phyloP scores from a whole-genome alignment of 129 eudicot species.

The Flaveria bidentis region DNA sequence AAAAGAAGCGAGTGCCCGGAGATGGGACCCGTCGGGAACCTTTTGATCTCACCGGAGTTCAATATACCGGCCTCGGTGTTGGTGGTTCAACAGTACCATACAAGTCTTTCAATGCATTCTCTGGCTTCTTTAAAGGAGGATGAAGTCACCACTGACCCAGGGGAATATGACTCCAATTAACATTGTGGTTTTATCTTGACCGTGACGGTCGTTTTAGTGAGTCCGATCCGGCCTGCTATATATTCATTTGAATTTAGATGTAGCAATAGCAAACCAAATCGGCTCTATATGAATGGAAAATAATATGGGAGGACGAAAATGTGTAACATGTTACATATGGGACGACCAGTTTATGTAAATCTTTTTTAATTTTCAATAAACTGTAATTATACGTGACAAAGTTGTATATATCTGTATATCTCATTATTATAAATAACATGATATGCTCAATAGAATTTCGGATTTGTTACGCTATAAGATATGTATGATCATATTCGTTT shows the following conservation, averaged over 20 bases:
- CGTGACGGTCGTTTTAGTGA: not conserved
- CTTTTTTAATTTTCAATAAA: not conserved
- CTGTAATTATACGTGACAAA: conserved; percentile 26
- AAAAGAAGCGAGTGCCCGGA: conserved; percentile 67
- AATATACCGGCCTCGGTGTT: conserved; percentile 59
- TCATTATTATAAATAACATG: not conserved
- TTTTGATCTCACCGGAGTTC: conserved; percentile 53
- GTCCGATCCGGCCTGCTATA: not conserved
- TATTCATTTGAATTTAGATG: not conserved
- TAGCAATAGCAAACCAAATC: not conserved
- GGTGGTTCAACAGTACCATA: conserved; percentile 75
- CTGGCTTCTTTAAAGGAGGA: conserved; percentile 49
- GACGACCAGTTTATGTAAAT: conserved; percentile 22
- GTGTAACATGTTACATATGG: conserved; percentile 10
- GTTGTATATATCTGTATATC: conserved; percentile 20
- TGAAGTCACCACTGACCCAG: conserved; percentile 41
- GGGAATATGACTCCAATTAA: conserved; percentile 46
- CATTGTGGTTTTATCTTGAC: not conserved
- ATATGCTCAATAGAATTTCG: not conserved
- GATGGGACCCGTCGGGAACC: conserved; percentile 66
- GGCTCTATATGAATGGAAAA: not conserved
- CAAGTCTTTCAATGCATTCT: conserved; percentile 51
- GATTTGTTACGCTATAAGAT: not conserved
- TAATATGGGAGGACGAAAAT: conserved; percentile 17
- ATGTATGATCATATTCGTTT: not conserved